Percentiles rank a stretch among this genome's conserved stretches.
Conservation (phyloP, 805 yeast genomes). For the Gaillardinia entomophila region DNA sequence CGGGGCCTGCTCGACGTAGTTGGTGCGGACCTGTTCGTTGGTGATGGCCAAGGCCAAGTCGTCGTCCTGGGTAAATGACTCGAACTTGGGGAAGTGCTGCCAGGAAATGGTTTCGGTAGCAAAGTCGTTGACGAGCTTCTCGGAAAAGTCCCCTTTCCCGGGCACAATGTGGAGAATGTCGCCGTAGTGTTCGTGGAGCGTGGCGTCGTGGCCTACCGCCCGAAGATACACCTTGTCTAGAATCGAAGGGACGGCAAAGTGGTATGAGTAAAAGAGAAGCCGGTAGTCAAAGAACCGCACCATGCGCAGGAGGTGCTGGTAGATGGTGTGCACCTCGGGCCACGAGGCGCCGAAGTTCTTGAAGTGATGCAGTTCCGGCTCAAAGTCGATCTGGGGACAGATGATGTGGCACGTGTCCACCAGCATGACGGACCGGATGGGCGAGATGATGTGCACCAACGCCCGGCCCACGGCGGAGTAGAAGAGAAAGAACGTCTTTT, state of each 20-base stretch:
- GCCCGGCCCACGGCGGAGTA: conserved; percentile 30
- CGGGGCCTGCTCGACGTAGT: conserved; percentile 8
- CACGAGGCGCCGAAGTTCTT: conserved; percentile 12
- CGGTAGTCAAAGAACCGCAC: conserved; percentile 30
- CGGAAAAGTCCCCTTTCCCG: conserved; percentile 10
- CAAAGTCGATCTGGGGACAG: conserved; percentile 26
- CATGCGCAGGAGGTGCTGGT: conserved; percentile 22
- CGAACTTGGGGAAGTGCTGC: conserved; percentile 13
- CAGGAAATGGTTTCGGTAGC: conserved; percentile 4
- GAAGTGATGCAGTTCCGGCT: conserved; percentile 11
- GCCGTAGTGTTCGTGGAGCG: conserved; percentile 4
- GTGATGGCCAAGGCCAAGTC: conserved; percentile 2
- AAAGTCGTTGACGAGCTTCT: conserved; percentile 6
- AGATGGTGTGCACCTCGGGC: conserved; percentile 14
- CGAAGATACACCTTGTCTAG: conserved; percentile 15
- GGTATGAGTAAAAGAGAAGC: conserved; percentile 19
- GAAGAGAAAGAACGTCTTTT: conserved; percentile 28
- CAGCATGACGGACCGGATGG: conserved; percentile 27
- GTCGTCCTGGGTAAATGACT: conserved; percentile 9
- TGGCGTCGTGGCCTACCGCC: conserved; percentile 4
- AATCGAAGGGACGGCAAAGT: conserved; percentile 14
- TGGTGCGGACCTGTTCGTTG: background rate
- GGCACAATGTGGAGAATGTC: conserved; percentile 13
- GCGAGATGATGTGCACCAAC: conserved; percentile 25
- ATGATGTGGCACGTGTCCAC: conserved; percentile 30